Evolutionary conservation across 2,329 filamentous ascomycete species (phyloP).

Genomic region (Diaporthe longicolla): DNA sequence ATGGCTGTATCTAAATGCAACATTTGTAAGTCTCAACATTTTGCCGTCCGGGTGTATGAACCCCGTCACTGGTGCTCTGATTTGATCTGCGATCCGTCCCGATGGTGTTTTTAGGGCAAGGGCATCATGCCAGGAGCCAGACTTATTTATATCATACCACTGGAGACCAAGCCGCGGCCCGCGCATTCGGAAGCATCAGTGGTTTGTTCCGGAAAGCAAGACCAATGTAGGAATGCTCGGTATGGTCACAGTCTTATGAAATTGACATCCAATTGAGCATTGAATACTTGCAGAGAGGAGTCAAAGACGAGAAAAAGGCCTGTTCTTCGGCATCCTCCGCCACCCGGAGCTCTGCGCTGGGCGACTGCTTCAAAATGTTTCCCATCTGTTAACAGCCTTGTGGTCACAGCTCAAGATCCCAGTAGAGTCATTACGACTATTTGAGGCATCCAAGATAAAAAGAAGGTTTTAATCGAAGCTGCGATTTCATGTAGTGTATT

Average conservation of each 20-base stretch:
- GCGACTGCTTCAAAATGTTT: not conserved
- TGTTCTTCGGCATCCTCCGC: constrained; percentile 23
- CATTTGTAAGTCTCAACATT: not conserved
- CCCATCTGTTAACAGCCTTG: not conserved
- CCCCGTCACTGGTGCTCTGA: not conserved
- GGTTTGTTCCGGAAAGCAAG: no score
- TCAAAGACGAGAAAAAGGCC: not conserved
- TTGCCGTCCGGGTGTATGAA: not conserved
- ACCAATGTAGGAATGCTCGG: not conserved
- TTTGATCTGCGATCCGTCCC: not conserved
- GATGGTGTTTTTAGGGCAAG: not conserved
- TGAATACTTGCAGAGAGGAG: not conserved
- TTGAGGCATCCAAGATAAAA: not conserved
- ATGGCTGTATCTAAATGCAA: not conserved
- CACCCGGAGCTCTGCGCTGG: constrained; percentile 1
- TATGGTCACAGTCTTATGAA: no score
- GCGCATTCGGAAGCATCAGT: not conserved
- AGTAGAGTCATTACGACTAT: not conserved
- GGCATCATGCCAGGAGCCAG: not conserved
- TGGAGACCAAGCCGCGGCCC: not conserved
- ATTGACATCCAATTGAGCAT: not conserved
- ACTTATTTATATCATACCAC: not conserved
- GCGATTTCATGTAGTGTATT: not conserved
- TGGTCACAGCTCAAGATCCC: not conserved
- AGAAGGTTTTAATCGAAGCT: not conserved